Percentiles rank a stretch among this genome's conserved stretches.
Evolutionary conservation across 306 rosid genomes (phyloP).

Genomic region (Acacia acuminata): DNA sequence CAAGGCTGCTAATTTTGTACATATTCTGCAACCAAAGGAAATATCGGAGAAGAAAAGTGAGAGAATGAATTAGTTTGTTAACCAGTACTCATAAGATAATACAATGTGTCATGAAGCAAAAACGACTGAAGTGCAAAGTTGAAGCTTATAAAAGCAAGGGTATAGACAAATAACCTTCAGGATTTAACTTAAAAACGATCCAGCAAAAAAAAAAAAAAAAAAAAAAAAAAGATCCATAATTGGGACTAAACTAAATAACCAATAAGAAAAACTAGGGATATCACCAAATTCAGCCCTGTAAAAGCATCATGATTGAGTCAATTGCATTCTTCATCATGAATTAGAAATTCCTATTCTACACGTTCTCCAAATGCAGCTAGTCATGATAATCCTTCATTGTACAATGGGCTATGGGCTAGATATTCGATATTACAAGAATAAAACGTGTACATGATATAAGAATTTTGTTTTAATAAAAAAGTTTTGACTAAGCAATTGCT

Average conservation of each 20-base stretch:
- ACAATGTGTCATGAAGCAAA: conserved; percentile 1
- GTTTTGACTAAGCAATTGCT: neutral
- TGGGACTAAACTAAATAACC: conserved; percentile 26
- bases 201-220: too few species aligned
- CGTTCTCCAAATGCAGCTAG: conserved; percentile 4
- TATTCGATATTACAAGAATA: neutral
- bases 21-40: conserved; percentile 42
- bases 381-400: neutral
- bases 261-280: conserved; percentile 8
- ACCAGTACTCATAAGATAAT: conserved; percentile 14
- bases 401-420: neutral
- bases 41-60: conserved; percentile 15
- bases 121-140: conserved; percentile 5
- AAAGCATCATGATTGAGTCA: neutral
- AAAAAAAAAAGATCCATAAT: conserved; percentile 16
- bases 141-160: conserved; percentile 25
- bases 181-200: neutral
- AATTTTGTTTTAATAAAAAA: neutral
- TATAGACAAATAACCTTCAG: conserved; percentile 16
- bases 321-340: neutral
- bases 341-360: neutral
- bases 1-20: conserved; percentile 31
- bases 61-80: conserved; percentile 6
- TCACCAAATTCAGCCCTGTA: conserved; percentile 9
- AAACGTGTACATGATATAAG: neutral